Conservation (phyloP, 139 green algal genomes). For the Micromonas pusilla region DNA sequence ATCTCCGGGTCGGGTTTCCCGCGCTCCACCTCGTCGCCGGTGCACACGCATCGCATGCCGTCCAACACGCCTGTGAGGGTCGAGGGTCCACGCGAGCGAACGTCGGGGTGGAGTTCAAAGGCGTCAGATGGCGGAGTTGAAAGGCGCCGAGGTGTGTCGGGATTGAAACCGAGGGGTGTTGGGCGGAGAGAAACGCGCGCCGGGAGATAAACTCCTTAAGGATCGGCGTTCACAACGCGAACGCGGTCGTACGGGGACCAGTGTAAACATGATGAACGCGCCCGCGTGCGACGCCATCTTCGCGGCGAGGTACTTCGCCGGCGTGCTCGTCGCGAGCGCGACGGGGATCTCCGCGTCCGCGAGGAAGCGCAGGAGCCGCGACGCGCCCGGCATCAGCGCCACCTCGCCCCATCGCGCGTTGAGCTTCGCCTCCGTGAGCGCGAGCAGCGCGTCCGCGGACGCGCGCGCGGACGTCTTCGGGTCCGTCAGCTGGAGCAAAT, state of each 20-base stretch:
- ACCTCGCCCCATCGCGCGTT: conserved; percentile 37
- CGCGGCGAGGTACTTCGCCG: conserved; percentile 1
- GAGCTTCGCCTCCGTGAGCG: conserved; percentile 14
- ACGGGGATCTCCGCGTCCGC: conserved; percentile 43
- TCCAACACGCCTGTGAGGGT: no score
- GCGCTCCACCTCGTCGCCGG: conserved; percentile 59
- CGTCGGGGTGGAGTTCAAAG: no score
- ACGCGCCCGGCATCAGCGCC: conserved; percentile 68
- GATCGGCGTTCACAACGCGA: no score
- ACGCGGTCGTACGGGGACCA: no score
- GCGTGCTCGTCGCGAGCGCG: conserved; percentile 65
- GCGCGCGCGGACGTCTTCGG: conserved; percentile 5
- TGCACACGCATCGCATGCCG: conserved; percentile 33
- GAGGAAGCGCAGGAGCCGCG: conserved; percentile 69
- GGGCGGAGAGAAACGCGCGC: no score
- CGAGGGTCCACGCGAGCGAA: no score
- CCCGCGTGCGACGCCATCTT: conserved; percentile 26
- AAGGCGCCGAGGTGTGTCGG: no score
- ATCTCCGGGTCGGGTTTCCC: conserved; percentile 84
- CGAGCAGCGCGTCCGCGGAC: conserved; percentile 22
- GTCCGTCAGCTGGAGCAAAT: conserved; percentile 19
- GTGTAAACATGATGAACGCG: no score
- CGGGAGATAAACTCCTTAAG: no score
- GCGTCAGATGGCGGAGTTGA: no score
- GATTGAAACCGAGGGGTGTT: no score